Evolutionary conservation across 257 asterid species (phyloP).

Genomic region (Lycium ferocissimum): DNA sequence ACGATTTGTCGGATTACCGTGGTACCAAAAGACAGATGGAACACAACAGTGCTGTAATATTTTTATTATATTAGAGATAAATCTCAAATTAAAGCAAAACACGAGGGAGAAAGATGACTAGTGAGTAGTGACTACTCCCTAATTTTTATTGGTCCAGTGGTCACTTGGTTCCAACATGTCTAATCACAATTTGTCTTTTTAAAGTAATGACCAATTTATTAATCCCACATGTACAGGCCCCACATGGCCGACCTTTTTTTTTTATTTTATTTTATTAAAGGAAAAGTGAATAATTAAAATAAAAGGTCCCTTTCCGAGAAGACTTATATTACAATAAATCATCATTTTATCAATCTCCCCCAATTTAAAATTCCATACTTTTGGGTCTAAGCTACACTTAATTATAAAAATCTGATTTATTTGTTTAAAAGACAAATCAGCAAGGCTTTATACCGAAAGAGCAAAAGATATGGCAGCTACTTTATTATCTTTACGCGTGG

Average conservation of each 20-base stretch:
- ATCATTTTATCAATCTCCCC: neutral
- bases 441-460: slow-evolving; percentile 53
- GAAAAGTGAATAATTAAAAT: slow-evolving; percentile 31
- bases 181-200: neutral
- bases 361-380: neutral
- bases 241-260: slow-evolving; percentile 39
- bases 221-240: slow-evolving; percentile 27
- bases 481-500: slow-evolving; percentile 33
- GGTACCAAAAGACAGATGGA: neutral
- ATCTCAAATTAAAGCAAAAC: neutral
- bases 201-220: neutral
- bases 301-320: slow-evolving; percentile 34
- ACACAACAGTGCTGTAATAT: neutral
- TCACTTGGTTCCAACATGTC: slow-evolving; percentile 6
- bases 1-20: neutral
- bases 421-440: slow-evolving; percentile 39
- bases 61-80: neutral
- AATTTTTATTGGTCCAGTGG: neutral
- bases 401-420: slow-evolving; percentile 17
- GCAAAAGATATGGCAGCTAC: slow-evolving; percentile 33
- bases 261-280: too few relatives aligned
- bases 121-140: neutral
- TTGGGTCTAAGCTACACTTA: neutral
- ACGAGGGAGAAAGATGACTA: neutral
- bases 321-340: slow-evolving; percentile 5